These are phyloP conservation scores for Jamesozyma hellenica DNA, from an alignment of 805 yeast genomes.

Conservation along the genomic window DNA sequence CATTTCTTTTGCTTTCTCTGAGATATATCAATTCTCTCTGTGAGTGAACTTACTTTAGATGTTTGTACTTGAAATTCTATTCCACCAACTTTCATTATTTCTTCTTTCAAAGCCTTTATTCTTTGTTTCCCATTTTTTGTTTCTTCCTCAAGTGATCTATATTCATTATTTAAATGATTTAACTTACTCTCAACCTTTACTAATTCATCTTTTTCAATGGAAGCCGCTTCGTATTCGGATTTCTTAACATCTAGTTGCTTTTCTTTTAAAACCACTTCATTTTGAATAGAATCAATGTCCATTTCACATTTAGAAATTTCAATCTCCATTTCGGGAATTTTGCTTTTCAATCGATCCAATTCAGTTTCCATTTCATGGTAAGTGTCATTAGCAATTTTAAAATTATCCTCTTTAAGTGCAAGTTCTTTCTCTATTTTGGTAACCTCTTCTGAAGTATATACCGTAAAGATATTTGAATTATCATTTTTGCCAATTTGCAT, in stretches of 20 bases:
- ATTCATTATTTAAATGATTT: constrained; percentile 32
- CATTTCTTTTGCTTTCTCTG: constrained; percentile 48
- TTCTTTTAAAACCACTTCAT: constrained; percentile 42
- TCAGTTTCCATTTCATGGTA: constrained; percentile 51
- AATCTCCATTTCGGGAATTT: constrained; percentile 59
- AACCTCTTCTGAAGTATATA: constrained; percentile 45
- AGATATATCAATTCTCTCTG: constrained; percentile 53
- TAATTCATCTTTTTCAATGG: constrained; percentile 28
- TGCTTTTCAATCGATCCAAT: constrained; percentile 47
- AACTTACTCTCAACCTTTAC: constrained; percentile 15
- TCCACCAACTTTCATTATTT: constrained; percentile 89
- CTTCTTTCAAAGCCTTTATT: constrained; percentile 56
- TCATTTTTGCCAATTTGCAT: constrained; percentile 38
- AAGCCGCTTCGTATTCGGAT: constrained; percentile 12
- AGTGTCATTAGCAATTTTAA: constrained; percentile 39
- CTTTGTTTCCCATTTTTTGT: constrained; percentile 42
- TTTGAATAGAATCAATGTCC: constrained; percentile 52
- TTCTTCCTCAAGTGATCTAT: constrained; percentile 38
- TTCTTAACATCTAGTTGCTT: constrained; percentile 33
- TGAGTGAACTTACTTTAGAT: constrained; percentile 68
- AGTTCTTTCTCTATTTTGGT: constrained; percentile 43
- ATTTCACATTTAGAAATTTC: constrained; percentile 47
- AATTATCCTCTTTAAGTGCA: constrained; percentile 42
- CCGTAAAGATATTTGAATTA: neutral
- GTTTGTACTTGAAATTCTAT: constrained; percentile 68